A percentile compares a stretch with the other conserved stretches of the same genome.
Evolutionary conservation across 306 rosid species (phyloP).

Genomic region (Astragalus membranaceus): DNA sequence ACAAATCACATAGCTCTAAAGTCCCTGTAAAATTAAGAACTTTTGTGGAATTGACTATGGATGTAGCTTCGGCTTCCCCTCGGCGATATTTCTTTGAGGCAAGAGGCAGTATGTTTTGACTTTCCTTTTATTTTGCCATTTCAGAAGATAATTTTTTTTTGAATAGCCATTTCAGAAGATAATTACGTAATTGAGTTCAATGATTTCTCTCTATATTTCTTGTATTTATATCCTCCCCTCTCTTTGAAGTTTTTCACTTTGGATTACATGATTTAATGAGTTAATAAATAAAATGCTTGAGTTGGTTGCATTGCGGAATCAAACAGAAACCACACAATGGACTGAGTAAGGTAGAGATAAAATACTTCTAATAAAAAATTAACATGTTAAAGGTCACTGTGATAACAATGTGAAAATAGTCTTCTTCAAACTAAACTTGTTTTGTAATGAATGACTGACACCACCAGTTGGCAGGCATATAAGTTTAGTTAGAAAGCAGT

Average conservation of each 20-base stretch:
- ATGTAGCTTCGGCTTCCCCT: constrained; percentile 89
- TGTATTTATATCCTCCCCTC: background rate
- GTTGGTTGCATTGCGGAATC: background rate
- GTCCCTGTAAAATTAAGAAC: constrained; percentile 55
- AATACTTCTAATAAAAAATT: too few species aligned
- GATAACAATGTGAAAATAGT: too few species aligned
- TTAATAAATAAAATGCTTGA: background rate
- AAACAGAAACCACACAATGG: background rate
- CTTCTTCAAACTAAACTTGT: too few species aligned
- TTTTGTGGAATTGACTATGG: constrained; percentile 77
- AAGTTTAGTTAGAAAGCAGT: too few species aligned
- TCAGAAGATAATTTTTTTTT: background rate
- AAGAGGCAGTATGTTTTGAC: constrained; percentile 45
- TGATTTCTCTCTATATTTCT: background rate
- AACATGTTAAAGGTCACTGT: too few species aligned
- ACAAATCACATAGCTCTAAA: constrained; percentile 15
- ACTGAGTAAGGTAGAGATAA: background rate
- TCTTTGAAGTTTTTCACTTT: background rate
- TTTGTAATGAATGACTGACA: too few species aligned
- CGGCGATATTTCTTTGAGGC: constrained; percentile 96
- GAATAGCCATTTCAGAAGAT: background rate
- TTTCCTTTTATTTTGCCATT: constrained; percentile 16
- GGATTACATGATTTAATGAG: background rate
- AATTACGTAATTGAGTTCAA: background rate
- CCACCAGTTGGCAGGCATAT: too few species aligned